Evolutionary conservation across 2,329 filamentous ascomycete genomes (phyloP), one percentile per base, ranked within the genome.

Genomic region (Simplicillium sp.): DNA sequence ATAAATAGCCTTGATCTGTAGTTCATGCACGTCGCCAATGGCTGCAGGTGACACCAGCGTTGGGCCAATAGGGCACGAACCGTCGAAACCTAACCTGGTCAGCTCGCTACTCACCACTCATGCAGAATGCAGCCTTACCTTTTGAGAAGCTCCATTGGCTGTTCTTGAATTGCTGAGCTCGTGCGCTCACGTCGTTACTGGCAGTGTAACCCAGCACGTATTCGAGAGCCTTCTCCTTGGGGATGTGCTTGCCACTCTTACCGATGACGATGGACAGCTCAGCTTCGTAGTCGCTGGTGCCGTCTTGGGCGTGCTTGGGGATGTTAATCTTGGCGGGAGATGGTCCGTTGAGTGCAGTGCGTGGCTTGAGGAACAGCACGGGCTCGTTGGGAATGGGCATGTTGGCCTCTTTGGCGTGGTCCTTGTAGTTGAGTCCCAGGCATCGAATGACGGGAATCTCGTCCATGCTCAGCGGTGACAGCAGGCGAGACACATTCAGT

Each of bases 41-140:
- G 81, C 38, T 3, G 62, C 61, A 37, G 64, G 64, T 41, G 73
- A 73, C 4, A 81, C 81, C 46, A 87, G 81, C 1, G 77, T 81
- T 1, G 83, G 83, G 1, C 83, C 53, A 17, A 77, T 56, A 0
- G 75, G 75, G 42, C 71, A 77, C 3, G 68, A 64, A 20, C 68
- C 68, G 47, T 78, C 75, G 41, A 78, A 75, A 25, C 20, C 20
- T 25, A 25, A 25, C 9, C 9, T 25, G 20, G 20, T 25, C 20
- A 25, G 20, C 20, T 9, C 5, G 20, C 20, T 9, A 25, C 20
- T 25, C 15, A 33, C 12, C 31, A 13, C 12, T 33, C 15, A 11
- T 13, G 31, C 31, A 33, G 31, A 7, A 4, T 13, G 31, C 7
- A 15, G 12, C 31, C 15, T n/a, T 13, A 1, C 74, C 72, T 57